Evolutionary conservation across 106 monocot species (phyloP).

Genomic region (Dactylorhiza incarnata): DNA sequence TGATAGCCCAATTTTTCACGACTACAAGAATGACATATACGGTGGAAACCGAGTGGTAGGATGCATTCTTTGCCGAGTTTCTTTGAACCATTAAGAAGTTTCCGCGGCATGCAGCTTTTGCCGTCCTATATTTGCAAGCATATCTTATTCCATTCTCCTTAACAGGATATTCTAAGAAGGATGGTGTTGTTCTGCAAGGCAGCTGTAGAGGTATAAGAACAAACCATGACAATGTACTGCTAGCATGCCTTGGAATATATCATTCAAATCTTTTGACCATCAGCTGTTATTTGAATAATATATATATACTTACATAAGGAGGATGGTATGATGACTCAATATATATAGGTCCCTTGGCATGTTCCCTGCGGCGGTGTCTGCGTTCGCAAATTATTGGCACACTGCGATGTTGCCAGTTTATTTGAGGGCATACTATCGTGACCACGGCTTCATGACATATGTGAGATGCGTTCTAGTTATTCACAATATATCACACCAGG

Average conservation of each 20-base stretch:
- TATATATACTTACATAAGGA: too few relatives aligned
- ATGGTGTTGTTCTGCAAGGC: constrained; percentile 90
- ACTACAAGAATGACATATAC: constrained; percentile 46
- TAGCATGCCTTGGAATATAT: not conserved
- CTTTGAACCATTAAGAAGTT: constrained; percentile 3
- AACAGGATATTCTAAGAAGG: constrained; percentile 72
- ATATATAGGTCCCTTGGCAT: too few relatives aligned
- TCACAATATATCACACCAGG: constrained; percentile 96
- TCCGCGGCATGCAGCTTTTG: not conserved
- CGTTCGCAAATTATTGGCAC: constrained; percentile 95
- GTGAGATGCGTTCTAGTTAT: constrained; percentile 65
- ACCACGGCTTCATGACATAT: constrained; percentile 78
- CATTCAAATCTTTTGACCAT: not conserved
- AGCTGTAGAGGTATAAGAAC: constrained; percentile 74
- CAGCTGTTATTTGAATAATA: constrained; percentile 2
- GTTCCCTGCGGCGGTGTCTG: too few relatives aligned
- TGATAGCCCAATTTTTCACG: constrained; percentile 47
- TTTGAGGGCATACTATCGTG: constrained; percentile 85
- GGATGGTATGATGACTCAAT: too few relatives aligned
- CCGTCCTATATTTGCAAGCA: not conserved
- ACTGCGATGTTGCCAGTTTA: constrained; percentile 88
- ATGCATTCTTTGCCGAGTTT: constrained; percentile 2
- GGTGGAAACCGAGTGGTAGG: constrained; percentile 29
- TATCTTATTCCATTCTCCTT: too few relatives aligned
- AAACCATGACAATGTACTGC: not conserved